These are phyloP conservation scores for Thymus quinquecostatus DNA, from an alignment of 257 asterid species.

Conservation along the genomic window DNA sequence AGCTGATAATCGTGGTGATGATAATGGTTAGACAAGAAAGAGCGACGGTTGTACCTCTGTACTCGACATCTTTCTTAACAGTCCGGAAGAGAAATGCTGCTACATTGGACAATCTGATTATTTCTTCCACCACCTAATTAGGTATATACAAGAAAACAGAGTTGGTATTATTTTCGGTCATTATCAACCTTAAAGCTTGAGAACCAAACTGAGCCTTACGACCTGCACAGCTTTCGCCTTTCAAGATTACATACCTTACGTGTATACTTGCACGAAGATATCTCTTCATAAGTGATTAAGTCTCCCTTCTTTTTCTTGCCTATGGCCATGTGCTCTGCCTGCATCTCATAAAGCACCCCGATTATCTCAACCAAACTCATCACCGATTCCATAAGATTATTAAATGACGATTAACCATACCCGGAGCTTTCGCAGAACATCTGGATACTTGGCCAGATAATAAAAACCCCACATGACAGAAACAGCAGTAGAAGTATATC, in stretches of 20 bases:
- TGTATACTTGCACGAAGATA: slow-evolving; percentile 46
- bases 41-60: slow-evolving; percentile 41
- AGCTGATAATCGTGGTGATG: too few species aligned
- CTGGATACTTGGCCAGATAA: slow-evolving; percentile 48
- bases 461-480: slow-evolving; percentile 53
- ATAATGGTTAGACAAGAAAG: too few species aligned
- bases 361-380: not conserved
- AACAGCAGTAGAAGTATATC: slow-evolving; percentile 45
- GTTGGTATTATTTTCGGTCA: not conserved
- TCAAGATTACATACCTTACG: slow-evolving; percentile 37
- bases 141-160: not conserved
- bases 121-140: slow-evolving; percentile 61
- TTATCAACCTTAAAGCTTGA: not conserved
- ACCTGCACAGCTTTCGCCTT: not conserved
- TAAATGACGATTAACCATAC: not conserved
- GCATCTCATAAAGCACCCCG: not conserved
- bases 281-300: slow-evolving; percentile 49
- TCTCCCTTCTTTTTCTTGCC: slow-evolving; percentile 46
- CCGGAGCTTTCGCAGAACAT: slow-evolving; percentile 39
- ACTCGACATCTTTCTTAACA: slow-evolving; percentile 51
- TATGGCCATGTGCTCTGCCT: slow-evolving; percentile 55
- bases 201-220: not conserved
- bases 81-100: slow-evolving; percentile 45
- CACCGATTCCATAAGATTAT: not conserved
- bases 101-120: slow-evolving; percentile 56